Evolutionary conservation across 768 basidiomycete genomes (phyloP).

Genomic region (Kwoniella sp.): DNA sequence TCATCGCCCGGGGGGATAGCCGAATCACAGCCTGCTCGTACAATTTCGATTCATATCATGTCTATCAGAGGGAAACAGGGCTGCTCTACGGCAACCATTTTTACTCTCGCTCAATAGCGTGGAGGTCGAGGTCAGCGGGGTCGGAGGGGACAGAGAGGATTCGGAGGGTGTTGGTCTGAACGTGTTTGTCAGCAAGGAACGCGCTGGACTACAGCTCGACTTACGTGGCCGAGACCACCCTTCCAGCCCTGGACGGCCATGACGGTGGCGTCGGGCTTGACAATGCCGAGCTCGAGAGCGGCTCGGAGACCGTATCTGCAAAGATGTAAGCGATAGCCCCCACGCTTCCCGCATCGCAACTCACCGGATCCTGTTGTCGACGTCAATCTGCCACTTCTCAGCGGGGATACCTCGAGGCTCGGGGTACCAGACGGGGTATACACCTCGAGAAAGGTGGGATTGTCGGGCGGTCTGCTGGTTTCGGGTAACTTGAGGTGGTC

Average conservation of each 20-base stretch:
- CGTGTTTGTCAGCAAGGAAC: slow-evolving; percentile 1
- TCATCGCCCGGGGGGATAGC: too few species aligned
- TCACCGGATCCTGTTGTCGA: slow-evolving; percentile 55
- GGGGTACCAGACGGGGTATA: slow-evolving; percentile 94
- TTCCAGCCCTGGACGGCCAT: slow-evolving; percentile 99
- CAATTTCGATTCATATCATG: background rate
- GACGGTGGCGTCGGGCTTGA: slow-evolving; percentile 81
- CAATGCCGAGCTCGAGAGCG: slow-evolving; percentile 76
- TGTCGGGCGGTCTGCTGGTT: slow-evolving; percentile 93
- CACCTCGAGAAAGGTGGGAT: slow-evolving; percentile 91
- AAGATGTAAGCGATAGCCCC: background rate
- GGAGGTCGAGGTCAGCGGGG: slow-evolving; percentile 47
- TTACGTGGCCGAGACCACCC: slow-evolving; percentile 80
- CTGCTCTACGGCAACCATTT: background rate
- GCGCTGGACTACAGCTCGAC: slow-evolving; percentile 1
- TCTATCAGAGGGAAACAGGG: background rate
- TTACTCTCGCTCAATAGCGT: slow-evolving; percentile 42
- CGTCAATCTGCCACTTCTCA: slow-evolving; percentile 96
- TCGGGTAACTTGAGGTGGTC: slow-evolving; percentile 72
- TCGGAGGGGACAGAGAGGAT: slow-evolving; percentile 49
- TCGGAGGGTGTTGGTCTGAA: slow-evolving; percentile 49
- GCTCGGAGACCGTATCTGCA: slow-evolving; percentile 65
- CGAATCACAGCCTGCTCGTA: background rate
- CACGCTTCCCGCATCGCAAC: slow-evolving; percentile 38
- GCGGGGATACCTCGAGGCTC: slow-evolving; percentile 84